Percentiles rank a stretch among this genome's conserved stretches.
phyloP scores from a whole-genome alignment of 169 alveolate species.

The Eimeria maxima region DNA sequence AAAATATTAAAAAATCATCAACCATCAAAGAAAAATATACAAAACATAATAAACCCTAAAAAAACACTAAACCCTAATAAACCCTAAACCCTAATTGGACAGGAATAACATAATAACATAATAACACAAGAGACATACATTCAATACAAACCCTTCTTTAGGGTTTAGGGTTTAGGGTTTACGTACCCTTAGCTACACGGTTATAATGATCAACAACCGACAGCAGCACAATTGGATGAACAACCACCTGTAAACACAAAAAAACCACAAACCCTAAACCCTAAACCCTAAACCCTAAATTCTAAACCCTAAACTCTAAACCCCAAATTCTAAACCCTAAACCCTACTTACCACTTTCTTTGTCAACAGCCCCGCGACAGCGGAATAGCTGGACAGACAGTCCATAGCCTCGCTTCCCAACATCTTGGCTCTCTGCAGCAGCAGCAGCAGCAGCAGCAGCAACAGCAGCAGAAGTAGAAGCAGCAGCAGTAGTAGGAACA shows the following conservation, averaged over 20 bases:
- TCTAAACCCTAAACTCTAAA: conserved; percentile 48
- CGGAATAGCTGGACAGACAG: conserved; percentile 67
- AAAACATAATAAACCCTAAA: too few relatives aligned
- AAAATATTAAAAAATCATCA: too few relatives aligned
- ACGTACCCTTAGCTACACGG: conserved; percentile 97
- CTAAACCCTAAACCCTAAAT: conserved; percentile 24
- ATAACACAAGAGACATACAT: too few relatives aligned
- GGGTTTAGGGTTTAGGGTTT: background rate
- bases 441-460: conserved; percentile 66
- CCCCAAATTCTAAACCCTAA: conserved; percentile 45
- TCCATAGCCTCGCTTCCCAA: conserved; percentile 35
- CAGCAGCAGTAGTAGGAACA: conserved; percentile 59
- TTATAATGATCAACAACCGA: conserved; percentile 99
- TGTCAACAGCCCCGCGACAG: conserved; percentile 76
- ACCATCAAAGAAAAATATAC: too few relatives aligned
- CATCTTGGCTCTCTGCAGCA: conserved; percentile 45
- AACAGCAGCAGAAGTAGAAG: conserved; percentile 15
- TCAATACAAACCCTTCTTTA: too few relatives aligned
- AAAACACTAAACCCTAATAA: background rate
- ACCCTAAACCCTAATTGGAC: conserved; percentile 1
- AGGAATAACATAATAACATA: too few relatives aligned
- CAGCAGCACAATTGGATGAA: conserved; percentile 93
- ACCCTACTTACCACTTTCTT: conserved; percentile 71
- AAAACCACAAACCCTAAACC: background rate
- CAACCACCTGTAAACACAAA: conserved; percentile 77